Evolutionary conservation across 2,329 filamentous ascomycete species (phyloP).

Genomic region (Dryadomyces quercivorus): DNA sequence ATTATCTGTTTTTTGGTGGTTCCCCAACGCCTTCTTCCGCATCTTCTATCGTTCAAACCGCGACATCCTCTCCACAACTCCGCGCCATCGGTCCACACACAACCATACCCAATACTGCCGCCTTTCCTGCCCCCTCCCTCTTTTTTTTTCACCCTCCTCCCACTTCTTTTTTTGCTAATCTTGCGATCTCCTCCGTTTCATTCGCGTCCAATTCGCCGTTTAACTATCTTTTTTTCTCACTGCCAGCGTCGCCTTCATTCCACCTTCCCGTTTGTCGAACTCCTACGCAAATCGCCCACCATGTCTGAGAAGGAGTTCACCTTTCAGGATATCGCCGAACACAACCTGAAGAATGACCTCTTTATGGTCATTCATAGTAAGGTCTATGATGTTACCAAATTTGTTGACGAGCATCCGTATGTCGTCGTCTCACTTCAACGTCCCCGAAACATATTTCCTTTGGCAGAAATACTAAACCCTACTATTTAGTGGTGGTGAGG

Average conservation of each 20-base stretch:
- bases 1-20: not conserved
- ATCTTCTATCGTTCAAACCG: not conserved
- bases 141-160: not conserved
- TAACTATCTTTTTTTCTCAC: not conserved
- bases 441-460: too few relatives aligned
- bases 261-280: not conserved
- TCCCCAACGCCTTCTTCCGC: not conserved
- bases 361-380: slow-evolving; percentile 91
- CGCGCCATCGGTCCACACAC: not conserved
- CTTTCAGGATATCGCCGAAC: slow-evolving; percentile 68
- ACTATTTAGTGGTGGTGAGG: slow-evolving; percentile 74
- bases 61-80: not conserved
- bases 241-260: not conserved
- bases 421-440: slow-evolving; percentile 14
- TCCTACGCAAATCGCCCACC: slow-evolving; percentile 14
- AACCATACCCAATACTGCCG: not conserved
- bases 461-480: not conserved
- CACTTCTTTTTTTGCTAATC: not conserved
- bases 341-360: slow-evolving; percentile 89
- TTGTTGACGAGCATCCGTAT: slow-evolving; percentile 93
- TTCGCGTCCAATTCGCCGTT: not conserved
- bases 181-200: not conserved
- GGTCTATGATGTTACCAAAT: slow-evolving; percentile 81
- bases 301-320: slow-evolving; percentile 46
- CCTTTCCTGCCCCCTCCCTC: not conserved